Evolutionary conservation across 2,329 filamentous ascomycete species (phyloP), one percentile per base, ranked within the genome.

Genomic region (Fusarium brachygibbosum): DNA sequence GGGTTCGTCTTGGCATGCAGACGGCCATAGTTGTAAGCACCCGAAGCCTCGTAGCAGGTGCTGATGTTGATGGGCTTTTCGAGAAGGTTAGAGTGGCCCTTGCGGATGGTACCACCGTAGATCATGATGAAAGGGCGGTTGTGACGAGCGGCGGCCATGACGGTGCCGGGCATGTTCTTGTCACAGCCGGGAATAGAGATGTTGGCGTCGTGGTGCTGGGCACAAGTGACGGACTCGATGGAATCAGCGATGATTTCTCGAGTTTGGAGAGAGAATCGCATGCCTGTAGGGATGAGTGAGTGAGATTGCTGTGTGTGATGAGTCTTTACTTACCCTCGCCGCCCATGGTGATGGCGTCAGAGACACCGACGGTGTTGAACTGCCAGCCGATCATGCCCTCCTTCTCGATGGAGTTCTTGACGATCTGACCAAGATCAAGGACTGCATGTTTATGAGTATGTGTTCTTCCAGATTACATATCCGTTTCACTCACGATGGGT

Each of bases 81-180:
- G 28, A 97, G 85, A 4, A 94, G 86, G 51, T 88, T 82, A 0
- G 91, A 94, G 79, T 93, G 92, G n/a, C 94, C 95, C 66, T 93
- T 93, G 76, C 90, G 89, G 75, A 97, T 98, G 17, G 93, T 93
- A 38, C 95, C 95, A 51, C 95, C 95, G 78, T 98, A 98, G 63
- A 98, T 91, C 94, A 98, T 97, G 77, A 98, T 84, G 48, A 93
- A 96, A 6, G 95, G 95, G 12, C 95, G 88, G 80, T 98, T 98
- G 81, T 97, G 93, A 59, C 95, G 88, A 16, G 93, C 93, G 76
- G 96, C 94, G 1, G 92, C 94, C 90, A 97, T 97, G 68, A 96
- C 85, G 17, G 93, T 91, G 68, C 94, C 94, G 0, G 94, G 94
- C 95, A 98, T 98, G 79, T 98, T 98, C 87, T 98, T 98, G 83